A percentile compares a stretch with the other conserved stretches of the same genome.
These are phyloP conservation scores for Aspergillus quadrilineatus DNA, from an alignment of 2,329 filamentous ascomycete species.

Conservation along the genomic window DNA sequence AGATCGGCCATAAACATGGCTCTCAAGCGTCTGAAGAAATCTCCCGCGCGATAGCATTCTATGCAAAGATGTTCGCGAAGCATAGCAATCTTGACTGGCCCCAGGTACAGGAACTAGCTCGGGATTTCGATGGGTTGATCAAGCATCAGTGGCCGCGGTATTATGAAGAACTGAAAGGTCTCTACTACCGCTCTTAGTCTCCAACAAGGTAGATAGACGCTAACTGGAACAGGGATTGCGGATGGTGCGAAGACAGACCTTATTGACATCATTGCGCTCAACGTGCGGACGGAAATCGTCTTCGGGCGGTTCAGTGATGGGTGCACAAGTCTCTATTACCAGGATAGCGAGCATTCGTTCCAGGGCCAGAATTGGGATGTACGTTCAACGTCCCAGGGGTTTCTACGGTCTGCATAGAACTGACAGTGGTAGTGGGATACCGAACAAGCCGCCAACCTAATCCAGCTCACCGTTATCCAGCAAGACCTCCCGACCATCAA, in stretches of 20 bases:
- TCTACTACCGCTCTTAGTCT: neutral
- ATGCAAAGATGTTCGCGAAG: conserved; percentile 8
- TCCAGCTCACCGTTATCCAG: conserved; percentile 25
- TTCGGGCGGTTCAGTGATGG: conserved; percentile 55
- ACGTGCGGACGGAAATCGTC: conserved; percentile 56
- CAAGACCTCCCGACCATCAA: conserved; percentile 47
- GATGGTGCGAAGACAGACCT: conserved; percentile 46
- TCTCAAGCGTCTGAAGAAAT: neutral
- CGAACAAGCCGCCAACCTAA: conserved; percentile 7
- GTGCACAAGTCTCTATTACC: conserved; percentile 53
- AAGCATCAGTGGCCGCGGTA: conserved; percentile 31
- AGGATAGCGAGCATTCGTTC: conserved; percentile 37
- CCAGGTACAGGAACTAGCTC: conserved; percentile 45
- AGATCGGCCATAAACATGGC: conserved; percentile 8
- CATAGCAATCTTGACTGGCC: conserved; percentile 45
- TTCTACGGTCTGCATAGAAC: no score
- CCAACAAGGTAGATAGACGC: neutral
- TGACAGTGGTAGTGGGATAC: conserved; percentile 1
- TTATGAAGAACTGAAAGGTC: conserved; percentile 34
- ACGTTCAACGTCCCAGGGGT: neutral
- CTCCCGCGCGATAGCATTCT: neutral
- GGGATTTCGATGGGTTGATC: conserved; percentile 43
- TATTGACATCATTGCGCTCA: conserved; percentile 53
- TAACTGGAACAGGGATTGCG: conserved; percentile 10
- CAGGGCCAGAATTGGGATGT: conserved; percentile 59